Evolutionary conservation across 1,139 yeast species (phyloP).

Genomic region (Yamadazyma atlantica): DNA sequence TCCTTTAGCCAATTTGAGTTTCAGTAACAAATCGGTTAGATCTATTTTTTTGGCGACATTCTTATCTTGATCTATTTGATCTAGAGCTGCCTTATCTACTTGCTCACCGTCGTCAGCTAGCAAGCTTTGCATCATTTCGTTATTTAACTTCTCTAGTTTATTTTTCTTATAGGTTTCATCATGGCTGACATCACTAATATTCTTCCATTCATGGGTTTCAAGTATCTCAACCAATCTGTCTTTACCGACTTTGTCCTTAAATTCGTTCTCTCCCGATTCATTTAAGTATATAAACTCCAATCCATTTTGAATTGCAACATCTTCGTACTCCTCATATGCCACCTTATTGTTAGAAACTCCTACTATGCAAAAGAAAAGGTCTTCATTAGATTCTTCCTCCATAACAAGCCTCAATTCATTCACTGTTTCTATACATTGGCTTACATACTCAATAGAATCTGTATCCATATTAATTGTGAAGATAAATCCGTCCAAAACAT

Average conservation of each 20-base stretch:
- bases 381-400: slow-evolving; percentile 13
- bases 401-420: slow-evolving; percentile 17
- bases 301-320: slow-evolving; percentile 27
- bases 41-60: slow-evolving; percentile 17
- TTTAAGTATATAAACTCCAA: slow-evolving; percentile 30
- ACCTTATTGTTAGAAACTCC: slow-evolving; percentile 16
- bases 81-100: slow-evolving; percentile 11
- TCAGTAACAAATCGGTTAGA: slow-evolving; percentile 26
- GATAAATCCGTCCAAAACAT: slow-evolving; percentile 38
- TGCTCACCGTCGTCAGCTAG: slow-evolving; percentile 15
- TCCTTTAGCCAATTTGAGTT: slow-evolving; percentile 31
- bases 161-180: slow-evolving; percentile 15
- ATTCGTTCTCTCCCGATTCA: slow-evolving; percentile 26
- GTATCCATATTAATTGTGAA: slow-evolving; percentile 29
- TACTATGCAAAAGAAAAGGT: slow-evolving; percentile 27
- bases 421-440: slow-evolving; percentile 16
- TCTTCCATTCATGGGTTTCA: slow-evolving; percentile 43
- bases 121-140: slow-evolving; percentile 29
- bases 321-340: slow-evolving; percentile 26
- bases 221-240: slow-evolving; percentile 36
- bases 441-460: slow-evolving; percentile 16
- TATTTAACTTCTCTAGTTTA: slow-evolving; percentile 21
- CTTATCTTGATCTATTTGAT: slow-evolving; percentile 2
- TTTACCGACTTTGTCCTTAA: slow-evolving; percentile 25
- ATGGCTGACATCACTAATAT: slow-evolving; percentile 14